phyloP scores from a whole-genome alignment of 257 asterid genomes.

The Mentha longifolia region DNA sequence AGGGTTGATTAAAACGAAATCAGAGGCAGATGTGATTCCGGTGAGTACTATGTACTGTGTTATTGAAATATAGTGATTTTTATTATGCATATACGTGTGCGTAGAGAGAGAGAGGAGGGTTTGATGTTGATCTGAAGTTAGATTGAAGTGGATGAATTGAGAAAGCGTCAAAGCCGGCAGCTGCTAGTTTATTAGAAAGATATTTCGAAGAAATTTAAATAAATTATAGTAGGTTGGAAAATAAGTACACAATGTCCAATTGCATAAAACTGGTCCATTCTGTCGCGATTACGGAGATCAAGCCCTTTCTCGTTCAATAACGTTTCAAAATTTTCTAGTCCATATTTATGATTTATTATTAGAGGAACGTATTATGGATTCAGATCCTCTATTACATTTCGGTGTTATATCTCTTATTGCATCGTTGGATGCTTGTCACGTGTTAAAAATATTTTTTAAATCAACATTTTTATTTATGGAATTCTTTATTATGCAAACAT shows the following conservation, averaged over 20 bases:
- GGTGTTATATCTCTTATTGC: too few relatives aligned
- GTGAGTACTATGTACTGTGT: not conserved
- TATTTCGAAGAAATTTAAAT: not conserved
- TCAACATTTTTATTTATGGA: too few relatives aligned
- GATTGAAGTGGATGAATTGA: not conserved
- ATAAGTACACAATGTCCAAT: not conserved
- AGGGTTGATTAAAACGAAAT: not conserved
- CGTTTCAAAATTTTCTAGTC: too few relatives aligned
- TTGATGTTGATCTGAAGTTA: not conserved
- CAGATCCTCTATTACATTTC: too few relatives aligned
- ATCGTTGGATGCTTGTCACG: too few relatives aligned
- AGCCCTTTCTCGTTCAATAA: not conserved
- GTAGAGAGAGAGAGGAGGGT: not conserved
- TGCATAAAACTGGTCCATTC: not conserved
- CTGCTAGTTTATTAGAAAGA: not conserved
- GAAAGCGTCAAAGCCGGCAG: constrained; percentile 3
- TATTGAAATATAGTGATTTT: not conserved
- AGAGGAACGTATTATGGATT: too few relatives aligned
- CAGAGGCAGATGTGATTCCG: not conserved
- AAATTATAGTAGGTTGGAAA: not conserved
- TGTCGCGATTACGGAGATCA: not conserved
- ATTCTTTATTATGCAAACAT: too few relatives aligned
- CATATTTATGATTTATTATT: too few relatives aligned
- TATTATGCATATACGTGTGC: not conserved
- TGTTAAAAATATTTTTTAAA: too few relatives aligned